Base-by-base conservation (phyloP, 805 yeast genomes). In the Debaryomyces tyrocola region DNA sequence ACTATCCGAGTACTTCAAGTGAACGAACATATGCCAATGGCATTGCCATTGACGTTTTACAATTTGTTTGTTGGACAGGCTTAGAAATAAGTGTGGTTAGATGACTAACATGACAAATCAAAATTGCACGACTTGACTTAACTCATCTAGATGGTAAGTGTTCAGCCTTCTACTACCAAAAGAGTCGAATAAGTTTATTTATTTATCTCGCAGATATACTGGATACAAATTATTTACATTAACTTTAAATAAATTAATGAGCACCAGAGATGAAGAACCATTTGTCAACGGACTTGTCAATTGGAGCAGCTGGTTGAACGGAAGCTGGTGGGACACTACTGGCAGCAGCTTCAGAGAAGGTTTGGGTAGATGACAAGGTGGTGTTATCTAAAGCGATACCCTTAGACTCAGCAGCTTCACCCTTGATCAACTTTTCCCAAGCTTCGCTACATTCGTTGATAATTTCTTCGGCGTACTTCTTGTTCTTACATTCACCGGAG, bases 231-330 rank as follows among this genome's bases (percentile, higher is more conserved):
- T 24, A 24, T 24, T 24, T 24, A 24, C 27, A 24, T 24, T 9
- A 24, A 24, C 10, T 31, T 28, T 28, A 28, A 12, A 33, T 36
- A 20, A 47, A 37, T 60, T 69, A 73, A 58, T 73, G 77, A 53
- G 87, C 84, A 74, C 92, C 94, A 50, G 92, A 89, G 66, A 92
- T 92, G 84, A 83, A 92, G 82, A 94, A 92, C 99, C 99, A 92
- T 78, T 92, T 92, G 82, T 92, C 98, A 67, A 92, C 77, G 46
- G 97, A 89, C 74, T 87, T 83, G 79, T 92, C 99, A 69, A 94
- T 89, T 72, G 97, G 96, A 54, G 96, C 97, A 67, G 91, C 90
- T 54, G 91, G 80, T 56, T 75, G 69, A 55, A 86, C 82, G 58
- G 80, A 60, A 60, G 88, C 95, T 48, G 80, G 78, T 58, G 97